Percentiles rank a stretch among this genome's conserved stretches.
phyloP scores from a whole-genome alignment of 768 basidiomycete genomes.

The Boletus sp. region DNA sequence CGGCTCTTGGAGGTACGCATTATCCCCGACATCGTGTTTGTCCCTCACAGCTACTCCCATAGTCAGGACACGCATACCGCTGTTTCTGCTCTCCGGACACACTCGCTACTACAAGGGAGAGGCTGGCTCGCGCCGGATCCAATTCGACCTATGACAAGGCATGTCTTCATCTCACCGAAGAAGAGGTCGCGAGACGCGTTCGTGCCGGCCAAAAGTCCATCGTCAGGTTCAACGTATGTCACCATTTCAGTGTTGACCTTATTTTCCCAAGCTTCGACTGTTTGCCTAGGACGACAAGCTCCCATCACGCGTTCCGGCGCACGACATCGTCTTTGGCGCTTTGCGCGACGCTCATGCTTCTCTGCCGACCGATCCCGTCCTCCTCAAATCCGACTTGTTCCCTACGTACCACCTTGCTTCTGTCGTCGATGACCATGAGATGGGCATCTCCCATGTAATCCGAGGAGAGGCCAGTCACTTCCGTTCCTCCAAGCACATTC shows the following conservation, averaged over 20 bases:
- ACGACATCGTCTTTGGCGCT: slow-evolving; percentile 76
- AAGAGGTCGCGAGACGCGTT: slow-evolving; percentile 75
- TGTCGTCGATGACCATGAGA: slow-evolving; percentile 97
- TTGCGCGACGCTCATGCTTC: slow-evolving; percentile 75
- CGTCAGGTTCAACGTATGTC: slow-evolving; percentile 84
- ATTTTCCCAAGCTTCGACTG: too few species aligned
- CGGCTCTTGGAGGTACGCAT: slow-evolving; percentile 70
- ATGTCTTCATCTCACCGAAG: slow-evolving; percentile 83
- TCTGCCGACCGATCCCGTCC: slow-evolving; percentile 83
- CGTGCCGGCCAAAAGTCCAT: slow-evolving; percentile 75
- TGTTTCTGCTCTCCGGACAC: slow-evolving; percentile 88
- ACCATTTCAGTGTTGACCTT: neutral
- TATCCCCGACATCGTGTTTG: neutral
- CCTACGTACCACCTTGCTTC: slow-evolving; percentile 97
- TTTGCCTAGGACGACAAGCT: slow-evolving; percentile 54
- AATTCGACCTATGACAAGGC: slow-evolving; percentile 83
- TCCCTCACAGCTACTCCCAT: neutral
- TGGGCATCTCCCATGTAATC: slow-evolving; percentile 92
- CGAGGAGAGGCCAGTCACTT: slow-evolving; percentile 74
- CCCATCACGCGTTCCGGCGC: slow-evolving; percentile 47
- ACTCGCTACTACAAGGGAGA: slow-evolving; percentile 67
- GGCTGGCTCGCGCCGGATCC: slow-evolving; percentile 69
- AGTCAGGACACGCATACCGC: slow-evolving; percentile 90
- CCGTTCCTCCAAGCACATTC: neutral
- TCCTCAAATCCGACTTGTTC: slow-evolving; percentile 89